Evolutionary conservation across 768 basidiomycete species (phyloP), one percentile per base, ranked within the genome.

Genomic region (Russula griseocarnosa): DNA sequence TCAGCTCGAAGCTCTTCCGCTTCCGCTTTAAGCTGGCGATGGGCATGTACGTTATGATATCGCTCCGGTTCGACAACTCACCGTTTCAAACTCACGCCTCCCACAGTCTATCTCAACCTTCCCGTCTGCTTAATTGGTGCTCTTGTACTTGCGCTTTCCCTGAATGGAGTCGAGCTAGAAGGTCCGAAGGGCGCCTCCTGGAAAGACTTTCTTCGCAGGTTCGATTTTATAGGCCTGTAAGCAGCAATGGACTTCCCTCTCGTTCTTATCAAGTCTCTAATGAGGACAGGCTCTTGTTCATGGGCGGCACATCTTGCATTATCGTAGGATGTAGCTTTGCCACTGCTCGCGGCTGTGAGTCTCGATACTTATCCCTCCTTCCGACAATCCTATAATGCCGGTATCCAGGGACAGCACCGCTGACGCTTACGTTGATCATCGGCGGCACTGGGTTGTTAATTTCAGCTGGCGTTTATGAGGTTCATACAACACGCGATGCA

Each of bases 271-370:
- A 53, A 68, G 65, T 68, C 50, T 66, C 38, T 63, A 65, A 60
- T 55, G 38, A 46, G 51, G 67, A 44, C 70, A 93, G 90, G 61
- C 66, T 86, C 50, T 75, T 90, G 53, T 90, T 93, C 70, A 88
- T 92, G 82, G 73, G 74, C 47, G 88, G 88, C 26, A 90, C 90
- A 57, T 84, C 84, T 66, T 81, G 82, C 67, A 81, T 92, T 56
- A 82, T 92, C 40, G 81, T 92, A 42, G 91, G 91, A 44, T 90
- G 92, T 73, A 90, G 88, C 74, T 85, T 90, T 67, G 87, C 87
- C 9, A 82, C 82, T 52, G 77, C 81, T 67, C 73, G 76, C 58
- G 86, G 88, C 47, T 92, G 91, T 91, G 78, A 75, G 88, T 55
- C 24, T 69, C 57, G 42, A 42, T 42, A 42, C 34, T 49, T 62